Evolutionary conservation across 2,329 filamentous ascomycete species (phyloP).

Genomic region (Penicillium sp.): DNA sequence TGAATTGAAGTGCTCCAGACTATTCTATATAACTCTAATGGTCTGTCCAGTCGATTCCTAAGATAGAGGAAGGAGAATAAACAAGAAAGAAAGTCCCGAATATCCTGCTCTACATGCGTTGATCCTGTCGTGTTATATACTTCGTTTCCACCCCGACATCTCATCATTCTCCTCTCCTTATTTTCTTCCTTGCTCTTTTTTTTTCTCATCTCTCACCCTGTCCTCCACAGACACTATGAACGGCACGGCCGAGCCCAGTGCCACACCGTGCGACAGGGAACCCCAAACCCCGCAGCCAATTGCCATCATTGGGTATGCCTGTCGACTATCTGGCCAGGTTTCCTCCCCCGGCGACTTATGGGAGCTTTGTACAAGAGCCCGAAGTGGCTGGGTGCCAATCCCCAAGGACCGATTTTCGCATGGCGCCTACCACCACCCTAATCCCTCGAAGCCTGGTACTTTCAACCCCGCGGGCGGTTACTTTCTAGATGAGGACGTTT

Average conservation of each 20-base stretch:
- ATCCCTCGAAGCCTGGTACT: slow-evolving; percentile 31
- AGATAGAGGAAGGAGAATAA: not conserved
- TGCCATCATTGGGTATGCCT: slow-evolving; percentile 36
- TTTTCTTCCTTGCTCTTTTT: slow-evolving; percentile 4
- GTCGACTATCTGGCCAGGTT: slow-evolving; percentile 34
- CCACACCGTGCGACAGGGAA: slow-evolving; percentile 13
- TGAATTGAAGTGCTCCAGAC: not conserved
- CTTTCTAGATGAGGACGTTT: slow-evolving; percentile 36
- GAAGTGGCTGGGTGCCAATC: slow-evolving; percentile 32
- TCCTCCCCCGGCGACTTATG: slow-evolving; percentile 33
- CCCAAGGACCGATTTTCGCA: slow-evolving; percentile 31
- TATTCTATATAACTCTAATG: slow-evolving; percentile 16
- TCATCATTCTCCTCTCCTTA: slow-evolving; percentile 1
- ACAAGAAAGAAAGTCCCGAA: not conserved
- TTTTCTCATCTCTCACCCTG: not conserved
- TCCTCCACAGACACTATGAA: slow-evolving; percentile 17
- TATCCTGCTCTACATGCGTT: not conserved
- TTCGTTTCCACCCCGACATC: not conserved
- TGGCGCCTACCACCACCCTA: slow-evolving; percentile 33
- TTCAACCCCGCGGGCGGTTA: slow-evolving; percentile 34
- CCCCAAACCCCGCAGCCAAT: slow-evolving; percentile 24
- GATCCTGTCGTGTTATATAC: slow-evolving; percentile 1
- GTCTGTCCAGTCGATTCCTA: not conserved
- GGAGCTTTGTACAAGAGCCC: slow-evolving; percentile 32
- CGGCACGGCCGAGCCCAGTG: slow-evolving; percentile 18